Base-by-base conservation (phyloP, 1,139 yeast genomes). In the Taphrina deformans region DNA sequence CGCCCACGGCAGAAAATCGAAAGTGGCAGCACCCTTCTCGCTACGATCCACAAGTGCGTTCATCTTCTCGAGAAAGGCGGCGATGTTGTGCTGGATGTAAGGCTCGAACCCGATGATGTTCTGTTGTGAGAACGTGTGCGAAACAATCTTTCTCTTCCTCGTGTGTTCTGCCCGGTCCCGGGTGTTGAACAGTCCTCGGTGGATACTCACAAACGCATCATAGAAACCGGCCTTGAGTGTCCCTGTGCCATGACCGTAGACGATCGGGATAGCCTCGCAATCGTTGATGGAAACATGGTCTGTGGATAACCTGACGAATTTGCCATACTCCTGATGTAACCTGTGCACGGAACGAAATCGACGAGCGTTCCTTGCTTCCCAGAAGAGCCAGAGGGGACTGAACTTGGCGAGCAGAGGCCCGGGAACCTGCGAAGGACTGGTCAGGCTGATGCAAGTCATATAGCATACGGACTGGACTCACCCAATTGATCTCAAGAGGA, bases 331-430 rank as follows among this genome's bases (percentile, higher is more conserved):
- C 16, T 26, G 26, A 50, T 59, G 64, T 21, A 52, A 31, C 9
- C 31, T 41, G 35, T 59, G 51, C 33, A 59, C 56, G 10, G 56
- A 44, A 9, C 27, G 27, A 33, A 24, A 59, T 5, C 64, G 48
- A 3, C 56, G 24, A 1, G 53, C 48, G 6, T 41, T 16, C 24
- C 64, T 44, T 12, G 64, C 64, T 21, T 59, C 50, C 56, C 50
- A 40, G 41, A 51, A 40, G 31, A 59, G 64, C 64, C 64, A 59
- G 50, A 59, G 50, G 10, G 64, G 64, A 24, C 50, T 48, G 44
- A 26, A 4, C n/a, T 24, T 51, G 40, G 64, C 64, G 18, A 59
- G 51, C 24, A 85, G 85, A 72, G 81, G 79, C 63, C 77, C 75
- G 59, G 84, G 80, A 77, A 93, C 48, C 48, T 44, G 10, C 3